Evolutionary conservation across 2,329 filamentous ascomycete genomes (phyloP), one percentile per base, ranked within the genome.

Genomic region (Ceratocystis variospora): DNA sequence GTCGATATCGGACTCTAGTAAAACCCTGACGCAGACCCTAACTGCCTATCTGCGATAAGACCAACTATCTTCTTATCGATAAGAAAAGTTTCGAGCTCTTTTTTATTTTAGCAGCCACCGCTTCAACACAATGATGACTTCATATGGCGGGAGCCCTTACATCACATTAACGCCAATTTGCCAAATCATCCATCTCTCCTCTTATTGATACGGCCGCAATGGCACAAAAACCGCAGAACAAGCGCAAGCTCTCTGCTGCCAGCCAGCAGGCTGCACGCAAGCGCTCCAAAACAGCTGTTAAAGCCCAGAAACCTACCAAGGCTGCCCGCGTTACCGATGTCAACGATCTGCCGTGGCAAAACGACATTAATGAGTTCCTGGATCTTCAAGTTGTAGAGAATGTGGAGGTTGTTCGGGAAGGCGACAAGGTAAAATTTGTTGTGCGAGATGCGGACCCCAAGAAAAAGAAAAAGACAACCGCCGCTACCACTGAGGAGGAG

Each of bases 341-440:
- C 37, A 75, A 79, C 69, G 75, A 79, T 1, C 75, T 87, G 55
- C 74, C 76, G 73, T 87, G 84, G 84, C 78, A 81, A 71, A 86
- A 93, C 59, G 90, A 96, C 76, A 89, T 89, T n/a, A 91, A 95
- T 70, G 94, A 94, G 0, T 96, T 99, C 74, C 95, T 87, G 71
- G 91, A 89, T 0, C 77, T 99, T 1, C 91, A 99, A 72, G 92
- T 97, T 72, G 87, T 97, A 61, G 89, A 96, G 17, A 90, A 89
- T 63, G 89, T 99, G 1, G 89, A 96, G 37, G 81, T 99, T n/a
- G 79, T 96, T 53, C 83, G 81, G 69, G 80, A 87, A 37, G 85
- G 84, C 6, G 77, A 80, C 64, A 80, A 77, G 5, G 75, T 87
- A 33, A 78, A 81, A 71, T 87, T 87, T 75, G 77, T 86, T 71